Base-by-base conservation (phyloP, 768 basidiomycete genomes). In the Boletus pseudopeckii region DNA sequence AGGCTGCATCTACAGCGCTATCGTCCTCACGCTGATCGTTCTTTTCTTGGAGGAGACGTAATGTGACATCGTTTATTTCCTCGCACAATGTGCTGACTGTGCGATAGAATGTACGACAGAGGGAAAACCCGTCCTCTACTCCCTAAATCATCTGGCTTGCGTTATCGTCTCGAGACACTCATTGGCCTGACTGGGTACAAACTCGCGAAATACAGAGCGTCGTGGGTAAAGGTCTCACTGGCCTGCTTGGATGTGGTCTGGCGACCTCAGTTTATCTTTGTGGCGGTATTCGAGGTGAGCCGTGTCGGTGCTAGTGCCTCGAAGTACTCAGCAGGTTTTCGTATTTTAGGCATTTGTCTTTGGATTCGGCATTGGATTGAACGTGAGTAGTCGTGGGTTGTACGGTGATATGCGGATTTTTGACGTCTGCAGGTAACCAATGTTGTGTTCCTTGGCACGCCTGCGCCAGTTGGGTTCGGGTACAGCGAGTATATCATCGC, bases 1-100 rank as follows among this genome's bases (percentile, higher is more conserved):
- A 55, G 81, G 73, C 0, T 75, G 74, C 17, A 75, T 80, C 10
- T 82, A 80, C 59, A 64, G 70, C 37, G 72, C 64, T 3, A 50
- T 79, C n/a, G 75, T 82, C 22, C 64, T 81, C n/a, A 38, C 61
- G 1, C 59, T 81, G 17, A 79, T 82, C 45, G 65, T 65, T 10
- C 58, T 82, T 45, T 75, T 82, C 53, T 61, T 73, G 60, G 76
- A 80, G 46, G 81, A 82, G 55, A 81, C 81, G 78, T 79, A 57
- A 52, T 51, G 71, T 61, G 17, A 38, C 18, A 9, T 22, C 7
- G 14, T 40, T 24, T 14, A 33, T 36, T 32, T 26, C 3, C 9
- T 18, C 6, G 2, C 48, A 24, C 24, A 17, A n/a, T 32, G 5
- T 17, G 22, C 53, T 63, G 41, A 56, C 46, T n/a, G 18, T 37